Base-by-base conservation (phyloP, 495 filamentous ascomycete genomes). In the Penicillium macrosclerotiorum region DNA sequence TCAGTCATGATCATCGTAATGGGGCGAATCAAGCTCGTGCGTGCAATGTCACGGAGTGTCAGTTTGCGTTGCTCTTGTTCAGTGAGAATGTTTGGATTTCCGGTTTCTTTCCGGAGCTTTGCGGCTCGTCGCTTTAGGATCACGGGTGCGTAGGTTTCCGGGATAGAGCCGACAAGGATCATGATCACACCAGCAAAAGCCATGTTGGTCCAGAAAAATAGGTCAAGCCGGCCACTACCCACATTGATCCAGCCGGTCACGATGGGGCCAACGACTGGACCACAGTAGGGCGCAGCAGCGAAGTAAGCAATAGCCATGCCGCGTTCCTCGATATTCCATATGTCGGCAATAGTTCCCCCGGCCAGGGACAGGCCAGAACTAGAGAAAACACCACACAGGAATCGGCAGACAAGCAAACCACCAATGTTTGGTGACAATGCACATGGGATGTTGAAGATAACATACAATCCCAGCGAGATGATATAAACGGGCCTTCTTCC, bases 121-220 rank as follows among this genome's bases (percentile, higher is more conserved):
- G 43, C 53, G 0, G 81, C 76, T 45, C 78, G 81, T n/a, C 67
- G 57, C 42, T 75, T 72, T 16, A 89, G 75, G 16, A 89, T 69
- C 12, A 79, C 67, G 0, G 82, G 82, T 0, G 75, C 73, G 54
- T 84, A 86, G 0, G 85, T 85, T 59, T 89, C 85, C 0, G 69
- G 73, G 26, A 83, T 64, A 27, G 79, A 60, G 1, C 71, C 71
- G 5, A 67, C 56, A 0, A 72, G 41, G 35, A 80, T 71, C 42
- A 78, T 52, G 14, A 82, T 63, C 11, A 77, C 67, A 65, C 81
- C 64, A 0, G 59, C 42, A 29, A 67, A 64, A 1, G 52, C 64
- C 26, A 65, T 41, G 14, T 67, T 67, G 3, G 52, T 49, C 59
- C 59, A 67, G 51, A 61, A 85, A 54, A 76, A 83, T 5, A 81